Base-by-base conservation (phyloP, 495 filamentous ascomycete species). In the Chaetomium cochliodes region DNA sequence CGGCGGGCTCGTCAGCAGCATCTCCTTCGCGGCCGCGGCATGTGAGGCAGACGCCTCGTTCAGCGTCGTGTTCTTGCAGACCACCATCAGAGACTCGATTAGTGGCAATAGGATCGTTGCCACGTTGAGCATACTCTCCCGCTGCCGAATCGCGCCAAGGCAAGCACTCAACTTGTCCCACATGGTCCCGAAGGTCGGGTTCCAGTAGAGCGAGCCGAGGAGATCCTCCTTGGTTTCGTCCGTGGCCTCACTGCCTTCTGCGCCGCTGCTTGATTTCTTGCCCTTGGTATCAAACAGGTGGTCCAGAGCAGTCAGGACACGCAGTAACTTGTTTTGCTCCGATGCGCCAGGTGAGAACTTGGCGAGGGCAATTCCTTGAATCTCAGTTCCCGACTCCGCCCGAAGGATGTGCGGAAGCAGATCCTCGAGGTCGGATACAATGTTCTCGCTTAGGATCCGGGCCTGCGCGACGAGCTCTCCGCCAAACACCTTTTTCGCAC, bases 1-100 rank as follows among this genome's bases (percentile, higher is more conserved):
- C 25, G 90, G 85, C n/a, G 90, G 86, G 68, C 88, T 96, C 41
- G 88, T 85, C 23, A 91, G 78, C 25, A 88, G 84, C 69, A 92
- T 80, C 57, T 93, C 89, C 72, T 89, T 90, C 68, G 77, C 80
- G 47, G 77, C 71, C 53, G 75, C 71, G 44, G 72, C 74, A 26
- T 87, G 86, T 62, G 82, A 78, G 18, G 84, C 66, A 49, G 79
- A 71, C 2, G 84, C 76, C 61, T 88, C 83, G 56, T 88, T 87
- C 70, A 96, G 92, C 46, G 93, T 77, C 2, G 92, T 91, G 75
- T 98, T 97, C 80, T 97, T 98, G 84, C 96, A 98, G 42, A 98
- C 93, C 58, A 99, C 96, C 96, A 99, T 98, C 67, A 99, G 81
- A 26, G 92, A 89, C 74, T 99, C 94, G 59, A 98, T 96, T 37